A percentile compares a stretch with the other conserved stretches of the same genome.
Conservation (phyloP, 257 asterid species). For the Lavandula angustifolia region DNA sequence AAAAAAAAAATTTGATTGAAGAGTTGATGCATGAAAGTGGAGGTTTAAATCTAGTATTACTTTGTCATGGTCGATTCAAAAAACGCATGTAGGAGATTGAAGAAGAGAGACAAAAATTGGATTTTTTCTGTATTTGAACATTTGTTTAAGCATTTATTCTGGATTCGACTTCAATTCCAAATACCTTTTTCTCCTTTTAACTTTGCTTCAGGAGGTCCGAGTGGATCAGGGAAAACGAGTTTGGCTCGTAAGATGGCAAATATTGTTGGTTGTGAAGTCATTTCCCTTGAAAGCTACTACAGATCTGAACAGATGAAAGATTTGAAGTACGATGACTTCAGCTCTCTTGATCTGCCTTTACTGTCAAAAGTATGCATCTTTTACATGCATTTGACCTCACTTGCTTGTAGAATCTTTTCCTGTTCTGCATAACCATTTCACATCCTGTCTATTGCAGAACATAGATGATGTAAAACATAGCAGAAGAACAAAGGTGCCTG, state of each 20-base stretch:
- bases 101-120: background rate
- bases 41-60: background rate
- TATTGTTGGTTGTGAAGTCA: constrained; percentile 98
- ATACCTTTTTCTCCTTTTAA: constrained; percentile 23
- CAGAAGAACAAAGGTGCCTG: constrained; percentile 80
- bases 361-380: constrained; percentile 73
- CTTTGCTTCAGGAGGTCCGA: constrained; percentile 81
- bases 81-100: background rate
- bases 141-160: background rate
- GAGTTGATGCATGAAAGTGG: constrained; percentile 3
- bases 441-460: constrained; percentile 56
- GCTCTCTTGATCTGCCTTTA: constrained; percentile 90
- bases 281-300: constrained; percentile 96
- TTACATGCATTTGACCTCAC: constrained; percentile 20
- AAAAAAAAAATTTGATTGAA: background rate
- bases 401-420: constrained; percentile 14
- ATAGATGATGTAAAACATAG: constrained; percentile 74
- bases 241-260: constrained; percentile 99
- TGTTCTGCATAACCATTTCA: constrained; percentile 17
- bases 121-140: background rate
- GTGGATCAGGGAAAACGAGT: constrained; percentile 99
- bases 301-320: constrained; percentile 84
- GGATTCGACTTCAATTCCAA: constrained; percentile 24
- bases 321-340: constrained; percentile 89
- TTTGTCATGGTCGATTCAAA: background rate